Evolutionary conservation across 2,329 filamentous ascomycete genomes (phyloP).

Genomic region (Apiospora sp.): DNA sequence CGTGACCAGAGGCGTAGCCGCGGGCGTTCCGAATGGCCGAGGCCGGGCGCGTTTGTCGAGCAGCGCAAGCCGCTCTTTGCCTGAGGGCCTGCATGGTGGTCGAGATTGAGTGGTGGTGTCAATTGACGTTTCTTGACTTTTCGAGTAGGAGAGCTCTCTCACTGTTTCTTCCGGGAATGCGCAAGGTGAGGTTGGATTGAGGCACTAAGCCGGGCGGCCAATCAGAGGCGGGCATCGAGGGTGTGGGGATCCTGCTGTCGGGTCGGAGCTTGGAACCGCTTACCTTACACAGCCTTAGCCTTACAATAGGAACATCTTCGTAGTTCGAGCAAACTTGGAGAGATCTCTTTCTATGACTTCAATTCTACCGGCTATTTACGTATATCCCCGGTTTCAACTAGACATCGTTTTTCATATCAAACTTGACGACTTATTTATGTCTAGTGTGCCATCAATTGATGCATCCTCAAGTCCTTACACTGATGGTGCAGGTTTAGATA

Average conservation of each 20-base stretch:
- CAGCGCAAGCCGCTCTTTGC: constrained; percentile 53
- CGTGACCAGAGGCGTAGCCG: constrained; percentile 63
- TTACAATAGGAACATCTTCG: background rate
- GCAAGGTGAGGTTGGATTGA: constrained; percentile 12
- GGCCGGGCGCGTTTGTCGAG: constrained; percentile 45
- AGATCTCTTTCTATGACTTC: too few relatives aligned
- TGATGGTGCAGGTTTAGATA: too few relatives aligned
- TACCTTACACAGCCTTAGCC: background rate
- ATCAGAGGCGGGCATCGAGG: background rate
- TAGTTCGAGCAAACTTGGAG: too few relatives aligned
- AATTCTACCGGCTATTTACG: too few relatives aligned
- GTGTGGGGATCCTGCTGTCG: background rate
- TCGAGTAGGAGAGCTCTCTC: constrained; percentile 9
- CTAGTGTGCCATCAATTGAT: too few relatives aligned
- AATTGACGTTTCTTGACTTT: constrained; percentile 19
- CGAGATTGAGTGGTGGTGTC: constrained; percentile 14
- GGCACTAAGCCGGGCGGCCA: constrained; percentile 9
- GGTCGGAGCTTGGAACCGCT: background rate
- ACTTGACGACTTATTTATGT: too few relatives aligned
- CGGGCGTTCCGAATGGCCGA: constrained; percentile 48
- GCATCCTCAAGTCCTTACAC: too few relatives aligned
- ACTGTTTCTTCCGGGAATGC: constrained; percentile 3
- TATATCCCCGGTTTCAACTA: too few relatives aligned
- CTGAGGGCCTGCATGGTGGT: constrained; percentile 47
- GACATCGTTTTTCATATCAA: too few relatives aligned